phyloP scores from a whole-genome alignment of 2,329 filamentous ascomycete genomes.

The Xylaria digitata region DNA sequence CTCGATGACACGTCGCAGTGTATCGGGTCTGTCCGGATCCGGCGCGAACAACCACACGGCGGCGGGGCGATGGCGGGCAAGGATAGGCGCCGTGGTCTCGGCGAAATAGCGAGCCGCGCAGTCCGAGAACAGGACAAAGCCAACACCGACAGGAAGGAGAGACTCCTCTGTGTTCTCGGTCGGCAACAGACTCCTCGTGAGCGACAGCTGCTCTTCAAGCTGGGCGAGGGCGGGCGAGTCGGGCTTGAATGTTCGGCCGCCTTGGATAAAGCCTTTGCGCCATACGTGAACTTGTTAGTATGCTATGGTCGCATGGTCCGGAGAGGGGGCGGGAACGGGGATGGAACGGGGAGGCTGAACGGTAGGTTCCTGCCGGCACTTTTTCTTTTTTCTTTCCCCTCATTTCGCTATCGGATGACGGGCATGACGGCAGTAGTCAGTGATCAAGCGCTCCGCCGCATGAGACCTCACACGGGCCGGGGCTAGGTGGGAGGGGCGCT shows the following conservation, averaged over 20 bases:
- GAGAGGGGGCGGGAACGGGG: not conserved
- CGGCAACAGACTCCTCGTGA: conserved; percentile 18
- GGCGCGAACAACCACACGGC: conserved; percentile 77
- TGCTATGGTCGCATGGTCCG: not conserved
- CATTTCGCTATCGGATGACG: not conserved
- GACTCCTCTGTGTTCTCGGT: not conserved
- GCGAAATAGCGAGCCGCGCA: conserved; percentile 54
- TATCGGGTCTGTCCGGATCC: conserved; percentile 48
- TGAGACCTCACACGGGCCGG: not conserved
- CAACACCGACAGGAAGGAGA: conserved; percentile 66
- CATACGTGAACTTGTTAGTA: conserved; percentile 1
- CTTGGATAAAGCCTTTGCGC: conserved; percentile 50
- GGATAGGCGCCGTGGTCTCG: conserved; percentile 60
- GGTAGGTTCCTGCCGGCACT: not conserved
- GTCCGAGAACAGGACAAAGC: conserved; percentile 68
- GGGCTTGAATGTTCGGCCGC: conserved; percentile 50
- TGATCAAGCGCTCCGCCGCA: not conserved
- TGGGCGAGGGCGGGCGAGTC: conserved; percentile 44
- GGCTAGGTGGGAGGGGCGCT: not conserved
- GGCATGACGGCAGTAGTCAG: not conserved
- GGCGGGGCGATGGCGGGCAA: conserved; percentile 64
- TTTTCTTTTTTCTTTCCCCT: no score
- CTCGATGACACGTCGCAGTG: conserved; percentile 40
- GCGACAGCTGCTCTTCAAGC: conserved; percentile 50
- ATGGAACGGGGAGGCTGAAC: not conserved